These are phyloP conservation scores for Sclerotinia nivalis DNA, from an alignment of 2,329 filamentous ascomycete species.

Conservation along the genomic window DNA sequence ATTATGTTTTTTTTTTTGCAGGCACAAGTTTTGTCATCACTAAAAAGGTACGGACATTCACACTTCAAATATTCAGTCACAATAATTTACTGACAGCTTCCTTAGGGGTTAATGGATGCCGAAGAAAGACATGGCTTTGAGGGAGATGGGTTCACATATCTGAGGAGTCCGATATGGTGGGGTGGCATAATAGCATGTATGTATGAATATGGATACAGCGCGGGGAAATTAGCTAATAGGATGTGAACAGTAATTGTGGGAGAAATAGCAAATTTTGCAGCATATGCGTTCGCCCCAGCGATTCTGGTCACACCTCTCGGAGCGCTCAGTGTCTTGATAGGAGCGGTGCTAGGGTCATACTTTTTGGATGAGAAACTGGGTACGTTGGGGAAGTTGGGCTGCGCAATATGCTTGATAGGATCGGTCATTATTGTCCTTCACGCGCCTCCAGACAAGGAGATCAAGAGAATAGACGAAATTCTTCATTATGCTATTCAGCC, in stretches of 20 bases:
- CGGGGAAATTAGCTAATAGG: conserved; percentile 35
- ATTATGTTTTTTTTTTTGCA: conserved; percentile 43
- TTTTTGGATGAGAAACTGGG: conserved; percentile 89
- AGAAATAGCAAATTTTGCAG: conserved; percentile 95
- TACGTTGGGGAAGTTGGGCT: conserved; percentile 88
- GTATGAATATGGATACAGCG: conserved; percentile 41
- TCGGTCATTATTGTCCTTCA: conserved; percentile 97
- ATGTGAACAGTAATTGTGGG: conserved; percentile 73
- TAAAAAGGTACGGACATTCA: conserved; percentile 72
- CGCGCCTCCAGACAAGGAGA: conserved; percentile 89
- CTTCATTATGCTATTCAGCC: conserved; percentile 86
- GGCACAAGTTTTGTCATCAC: conserved; percentile 98
- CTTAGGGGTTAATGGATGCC: conserved; percentile 82
- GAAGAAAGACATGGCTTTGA: conserved; percentile 93
- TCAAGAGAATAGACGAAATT: conserved; percentile 89
- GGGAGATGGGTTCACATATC: conserved; percentile 91
- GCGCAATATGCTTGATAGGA: conserved; percentile 92
- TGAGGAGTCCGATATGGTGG: conserved; percentile 98
- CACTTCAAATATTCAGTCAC: not conserved
- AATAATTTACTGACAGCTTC: conserved; percentile 14
- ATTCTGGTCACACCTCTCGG: conserved; percentile 96
- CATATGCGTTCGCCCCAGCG: conserved; percentile 97
- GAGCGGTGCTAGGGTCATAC: conserved; percentile 91
- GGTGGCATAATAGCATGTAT: conserved; percentile 85
- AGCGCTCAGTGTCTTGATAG: conserved; percentile 91